phyloP scores from a whole-genome alignment of 129 eudicot species.

The Scalesia atractyloides region DNA sequence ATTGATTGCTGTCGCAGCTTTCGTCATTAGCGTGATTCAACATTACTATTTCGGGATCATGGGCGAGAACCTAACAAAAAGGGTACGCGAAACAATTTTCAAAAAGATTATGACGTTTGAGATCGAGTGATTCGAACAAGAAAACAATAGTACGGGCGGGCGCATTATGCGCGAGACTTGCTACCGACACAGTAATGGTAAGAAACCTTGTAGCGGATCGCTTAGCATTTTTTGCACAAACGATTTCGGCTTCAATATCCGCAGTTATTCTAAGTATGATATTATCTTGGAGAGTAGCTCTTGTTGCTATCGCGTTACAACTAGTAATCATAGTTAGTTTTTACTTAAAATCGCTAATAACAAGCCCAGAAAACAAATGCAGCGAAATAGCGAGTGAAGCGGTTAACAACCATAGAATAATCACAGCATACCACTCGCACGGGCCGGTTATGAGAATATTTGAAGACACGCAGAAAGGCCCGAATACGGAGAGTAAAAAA shows the following conservation, averaged over 20 bases:
- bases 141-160: constrained; percentile 35
- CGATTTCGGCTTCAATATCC: constrained; percentile 29
- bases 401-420: constrained; percentile 39
- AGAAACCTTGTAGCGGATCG: constrained; percentile 43
- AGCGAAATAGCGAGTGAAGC: constrained; percentile 45
- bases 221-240: constrained; percentile 36
- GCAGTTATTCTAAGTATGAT: constrained; percentile 31
- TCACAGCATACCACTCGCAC: constrained; percentile 39
- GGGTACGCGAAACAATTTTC: constrained; percentile 25
- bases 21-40: constrained; percentile 34
- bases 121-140: constrained; percentile 44
- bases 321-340: constrained; percentile 30
- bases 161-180: constrained; percentile 38
- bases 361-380: constrained; percentile 31
- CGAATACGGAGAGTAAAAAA: constrained; percentile 24
- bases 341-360: constrained; percentile 24
- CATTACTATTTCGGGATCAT: constrained; percentile 45
- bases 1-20: constrained; percentile 25
- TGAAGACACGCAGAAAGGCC: constrained; percentile 15
- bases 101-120: constrained; percentile 40
- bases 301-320: constrained; percentile 31
- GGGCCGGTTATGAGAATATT: constrained; percentile 24
- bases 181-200: constrained; percentile 38
- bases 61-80: constrained; percentile 44
- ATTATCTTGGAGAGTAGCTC: constrained; percentile 36